Evolutionary conservation across 1,139 yeast species (phyloP), one percentile per base, ranked within the genome.

Genomic region (Suhomyces ambrosiae): DNA sequence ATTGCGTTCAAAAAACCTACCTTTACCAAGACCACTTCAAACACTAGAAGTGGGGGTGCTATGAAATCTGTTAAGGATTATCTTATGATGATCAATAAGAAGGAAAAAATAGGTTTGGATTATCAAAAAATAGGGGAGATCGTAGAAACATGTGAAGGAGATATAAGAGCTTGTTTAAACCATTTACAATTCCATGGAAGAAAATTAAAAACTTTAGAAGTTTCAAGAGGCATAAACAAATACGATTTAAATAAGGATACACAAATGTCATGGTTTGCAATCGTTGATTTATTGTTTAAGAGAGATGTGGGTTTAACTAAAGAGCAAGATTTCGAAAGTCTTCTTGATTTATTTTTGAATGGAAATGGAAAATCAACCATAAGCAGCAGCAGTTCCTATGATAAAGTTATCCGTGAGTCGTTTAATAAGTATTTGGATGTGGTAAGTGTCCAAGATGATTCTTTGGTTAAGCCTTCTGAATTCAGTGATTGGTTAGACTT

Each of bases 101-200:
- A 46, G 13, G 77, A 71, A 40, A 51, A 52, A 3, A 45, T 71
- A 30, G 60, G 53, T 1, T 50, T 69, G 19, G 71, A 65, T 44
- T 58, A 56, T 40, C 65, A 59, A 37, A 59, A 61, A 34, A 55
- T 71, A 6, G 63, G 68, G 3, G 75, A 84, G 27, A 66, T 92
- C 10, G 82, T 87, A 3, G 83, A 79, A 35, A 60, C 80, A 2
- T 79, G 92, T 33, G 92, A 87, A 45, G 88, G 89, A 29, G 98
- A 92, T 61, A 71, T 92, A 22, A 68, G 98, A 49, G 87, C 90
- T 24, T 85, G 96, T 56, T 69, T 92, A 33, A 92, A 92, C 54
- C 77, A 84, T 50, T 61, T 92, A 27, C 98, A 92, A 52, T 89
- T 90, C 53, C 76, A 73, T 37, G 66, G 74, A 11, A 48, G 50